phyloP scores from a whole-genome alignment of 257 asterid genomes.

The Salvia rosmarinus region DNA sequence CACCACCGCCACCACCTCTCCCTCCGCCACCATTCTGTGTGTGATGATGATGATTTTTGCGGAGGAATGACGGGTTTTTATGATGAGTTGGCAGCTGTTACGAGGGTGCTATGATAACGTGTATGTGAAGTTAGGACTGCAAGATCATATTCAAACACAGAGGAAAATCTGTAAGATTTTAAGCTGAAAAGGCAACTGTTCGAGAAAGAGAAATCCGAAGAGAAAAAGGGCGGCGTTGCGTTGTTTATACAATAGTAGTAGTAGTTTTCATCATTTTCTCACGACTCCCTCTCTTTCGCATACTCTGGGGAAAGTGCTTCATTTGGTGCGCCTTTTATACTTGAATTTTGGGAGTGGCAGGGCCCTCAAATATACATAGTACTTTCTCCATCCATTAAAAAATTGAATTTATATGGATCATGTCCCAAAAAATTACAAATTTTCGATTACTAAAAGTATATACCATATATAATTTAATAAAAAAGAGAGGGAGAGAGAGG shows the following conservation, averaged over 20 bases:
- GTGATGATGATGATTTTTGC: not conserved
- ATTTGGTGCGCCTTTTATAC: slow-evolving; percentile 43
- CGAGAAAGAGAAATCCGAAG: not conserved
- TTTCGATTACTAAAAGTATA: too few relatives aligned
- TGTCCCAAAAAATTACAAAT: too few relatives aligned
- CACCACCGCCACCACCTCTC: slow-evolving; percentile 49
- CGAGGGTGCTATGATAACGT: slow-evolving; percentile 40
- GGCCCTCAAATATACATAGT: not conserved
- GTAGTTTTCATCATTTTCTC: not conserved
- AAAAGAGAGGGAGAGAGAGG: not conserved
- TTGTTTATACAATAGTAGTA: not conserved
- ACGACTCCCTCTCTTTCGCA: not conserved
- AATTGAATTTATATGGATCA: too few relatives aligned
- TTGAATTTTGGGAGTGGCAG: slow-evolving; percentile 20
- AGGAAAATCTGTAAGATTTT: slow-evolving; percentile 19
- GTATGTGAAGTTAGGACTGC: slow-evolving; percentile 40
- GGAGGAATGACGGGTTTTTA: not conserved
- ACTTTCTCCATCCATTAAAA: too few relatives aligned
- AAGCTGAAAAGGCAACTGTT: slow-evolving; percentile 12
- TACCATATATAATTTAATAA: too few relatives aligned
- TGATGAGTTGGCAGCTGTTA: not conserved
- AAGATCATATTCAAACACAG: slow-evolving; percentile 38
- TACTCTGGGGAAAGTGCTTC: slow-evolving; percentile 20
- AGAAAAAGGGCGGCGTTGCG: slow-evolving; percentile 7
- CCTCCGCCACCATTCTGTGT: slow-evolving; percentile 27